Percentiles rank a stretch among this genome's conserved stretches.
These are phyloP conservation scores for Monosporascus sp. DNA, from an alignment of 2,329 filamentous ascomycete genomes.

Conservation along the genomic window DNA sequence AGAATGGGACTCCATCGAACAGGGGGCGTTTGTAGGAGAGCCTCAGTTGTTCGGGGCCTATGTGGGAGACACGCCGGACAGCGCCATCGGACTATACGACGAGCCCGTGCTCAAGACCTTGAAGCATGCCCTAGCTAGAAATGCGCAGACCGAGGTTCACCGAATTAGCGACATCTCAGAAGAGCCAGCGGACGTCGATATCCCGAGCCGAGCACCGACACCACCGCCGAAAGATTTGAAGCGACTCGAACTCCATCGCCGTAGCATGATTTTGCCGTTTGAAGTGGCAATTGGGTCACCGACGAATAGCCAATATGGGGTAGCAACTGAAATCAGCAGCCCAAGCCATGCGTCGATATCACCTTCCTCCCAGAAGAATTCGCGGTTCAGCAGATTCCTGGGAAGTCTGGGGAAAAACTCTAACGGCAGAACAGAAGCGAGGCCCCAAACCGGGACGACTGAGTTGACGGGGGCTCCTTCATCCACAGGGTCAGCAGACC, in stretches of 20 bases:
- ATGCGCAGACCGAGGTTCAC: slow-evolving; percentile 15
- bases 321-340: slow-evolving; percentile 10
- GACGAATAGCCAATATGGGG: slow-evolving; percentile 14
- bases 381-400: neutral
- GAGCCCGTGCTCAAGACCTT: slow-evolving; percentile 18
- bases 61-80: slow-evolving; percentile 33
- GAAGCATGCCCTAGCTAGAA: slow-evolving; percentile 12
- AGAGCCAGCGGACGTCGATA: slow-evolving; percentile 9
- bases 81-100: slow-evolving; percentile 33
- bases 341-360: neutral
- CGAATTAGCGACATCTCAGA: slow-evolving; percentile 25
- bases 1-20: slow-evolving; percentile 13
- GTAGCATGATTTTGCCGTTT: slow-evolving; percentile 20
- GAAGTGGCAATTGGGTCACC: slow-evolving; percentile 9
- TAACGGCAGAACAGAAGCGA: neutral
- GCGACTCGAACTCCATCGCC: slow-evolving; percentile 20
- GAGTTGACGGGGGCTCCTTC: slow-evolving; percentile 1
- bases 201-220: slow-evolving; percentile 26
- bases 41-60: slow-evolving; percentile 25
- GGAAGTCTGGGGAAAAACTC: neutral
- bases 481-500: slow-evolving; percentile 4
- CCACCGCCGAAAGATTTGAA: slow-evolving; percentile 28
- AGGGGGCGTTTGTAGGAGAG: slow-evolving; percentile 23
- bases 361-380: neutral
- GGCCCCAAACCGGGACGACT: neutral